Percentiles rank a stretch among this genome's conserved stretches.
Conservation (phyloP, 768 basidiomycete species). For the Lactarius psammicola region DNA sequence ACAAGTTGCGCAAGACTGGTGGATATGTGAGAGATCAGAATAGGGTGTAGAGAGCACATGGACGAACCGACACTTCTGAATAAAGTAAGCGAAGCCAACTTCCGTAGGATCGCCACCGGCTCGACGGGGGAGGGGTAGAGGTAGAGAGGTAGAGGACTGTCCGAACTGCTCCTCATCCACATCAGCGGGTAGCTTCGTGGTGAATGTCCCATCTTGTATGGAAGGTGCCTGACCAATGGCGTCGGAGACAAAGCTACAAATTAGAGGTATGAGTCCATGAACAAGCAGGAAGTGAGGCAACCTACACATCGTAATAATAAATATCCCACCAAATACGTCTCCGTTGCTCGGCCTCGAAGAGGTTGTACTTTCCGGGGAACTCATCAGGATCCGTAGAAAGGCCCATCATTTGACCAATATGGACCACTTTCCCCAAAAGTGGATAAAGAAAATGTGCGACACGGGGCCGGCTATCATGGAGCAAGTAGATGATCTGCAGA, state of each 20-base stretch:
- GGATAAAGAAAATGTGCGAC: constrained; percentile 44
- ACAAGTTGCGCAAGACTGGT: constrained; percentile 59
- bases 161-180: constrained; percentile 55
- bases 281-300: constrained; percentile 23
- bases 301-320: constrained; percentile 74
- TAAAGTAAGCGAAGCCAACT: constrained; percentile 48
- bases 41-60: constrained; percentile 17
- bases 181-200: constrained; percentile 54
- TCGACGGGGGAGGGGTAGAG: constrained; percentile 36
- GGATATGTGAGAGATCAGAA: constrained; percentile 6
- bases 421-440: constrained; percentile 65
- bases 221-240: constrained; percentile 61
- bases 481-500: constrained; percentile 52
- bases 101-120: constrained; percentile 33
- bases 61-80: constrained; percentile 58
- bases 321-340: constrained; percentile 77
- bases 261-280: not conserved
- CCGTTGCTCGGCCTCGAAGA: constrained; percentile 53
- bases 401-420: constrained; percentile 61
- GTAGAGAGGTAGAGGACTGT: constrained; percentile 46
- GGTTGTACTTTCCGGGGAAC: constrained; percentile 44
- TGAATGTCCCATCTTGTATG: constrained; percentile 54
- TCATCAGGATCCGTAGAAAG: constrained; percentile 60
- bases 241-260: constrained; percentile 64
- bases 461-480: constrained; percentile 50